Base-by-base conservation (phyloP, 306 rosid species). In the Spatholobus suberectus region DNA sequence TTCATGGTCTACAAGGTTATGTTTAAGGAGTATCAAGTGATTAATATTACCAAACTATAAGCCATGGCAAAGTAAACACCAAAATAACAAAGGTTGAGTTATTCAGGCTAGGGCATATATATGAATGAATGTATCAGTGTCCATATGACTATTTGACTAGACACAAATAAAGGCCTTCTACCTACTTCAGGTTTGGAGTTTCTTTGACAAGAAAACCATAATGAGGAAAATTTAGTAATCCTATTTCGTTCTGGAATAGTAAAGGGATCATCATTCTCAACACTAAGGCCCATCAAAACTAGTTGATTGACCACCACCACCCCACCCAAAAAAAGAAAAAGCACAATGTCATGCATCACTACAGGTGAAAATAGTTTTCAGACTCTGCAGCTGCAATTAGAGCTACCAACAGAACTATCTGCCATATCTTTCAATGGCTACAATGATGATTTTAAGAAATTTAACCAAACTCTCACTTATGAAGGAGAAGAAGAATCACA, bases 151-250 rank as follows among this genome's bases (percentile, higher is more conserved):
- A 44, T 12, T n/a, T 29, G 81, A 77, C 15, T 18, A 57, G 35
- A 40, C 34, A 59, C 68, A 61, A 73, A 35, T 14, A 41, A 81
- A 63, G 38, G 55, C 44, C 57, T 40, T 44, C n/a, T 47, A 59
- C 37, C 70, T 27, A 17, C 34, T 65, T 26, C 20, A 24, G 34
- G 41, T 10, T 84, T 43, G 26, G 38, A 57, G 82, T 66, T 44
- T 79, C 27, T 67, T 68, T 44, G 13, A 54, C 24, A 81, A 72
- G 32, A 78, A 78, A 78, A 78, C 76, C 62, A 62, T 27, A 41
- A 35, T 29, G 12, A 49, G 14, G 46, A 46, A 29, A 11, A 1
- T 0, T 38, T 8, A 27, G 51, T 83, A 24, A 32, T 62, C 75
- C 66, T 61, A 7, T 58, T 29, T 38, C 43, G n/a, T 44, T 61